A percentile compares a stretch with the other conserved stretches of the same genome.
Evolutionary conservation across 2,329 filamentous ascomycete species (phyloP).

Genomic region (Metarhizium guizhouense): DNA sequence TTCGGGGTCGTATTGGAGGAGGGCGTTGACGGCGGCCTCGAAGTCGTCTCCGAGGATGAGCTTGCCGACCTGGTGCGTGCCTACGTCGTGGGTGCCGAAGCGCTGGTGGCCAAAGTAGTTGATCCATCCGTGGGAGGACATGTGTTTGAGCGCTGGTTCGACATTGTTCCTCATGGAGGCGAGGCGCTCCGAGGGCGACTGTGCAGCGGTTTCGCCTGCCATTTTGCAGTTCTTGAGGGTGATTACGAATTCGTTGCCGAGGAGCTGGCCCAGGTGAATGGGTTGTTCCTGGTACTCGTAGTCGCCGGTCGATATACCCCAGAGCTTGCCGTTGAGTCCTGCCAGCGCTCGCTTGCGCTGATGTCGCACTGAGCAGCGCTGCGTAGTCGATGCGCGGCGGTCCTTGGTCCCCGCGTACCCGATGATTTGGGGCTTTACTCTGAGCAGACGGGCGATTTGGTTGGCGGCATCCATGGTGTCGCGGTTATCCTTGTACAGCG

Average conservation of each 20-base stretch:
- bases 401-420: slow-evolving; percentile 81
- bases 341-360: slow-evolving; percentile 50
- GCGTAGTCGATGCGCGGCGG: slow-evolving; percentile 74
- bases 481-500: slow-evolving; percentile 92
- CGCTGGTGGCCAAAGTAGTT: slow-evolving; percentile 98
- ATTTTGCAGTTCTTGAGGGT: slow-evolving; percentile 80
- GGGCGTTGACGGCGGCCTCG: slow-evolving; percentile 66
- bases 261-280: slow-evolving; percentile 73
- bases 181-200: slow-evolving; percentile 18
- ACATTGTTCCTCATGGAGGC: slow-evolving; percentile 29
- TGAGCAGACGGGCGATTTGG: slow-evolving; percentile 65
- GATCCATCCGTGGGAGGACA: slow-evolving; percentile 73
- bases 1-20: slow-evolving; percentile 63
- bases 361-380: slow-evolving; percentile 61
- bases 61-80: slow-evolving; percentile 77
- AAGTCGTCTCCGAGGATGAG: slow-evolving; percentile 78
- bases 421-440: slow-evolving; percentile 67
- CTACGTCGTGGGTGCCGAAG: slow-evolving; percentile 80
- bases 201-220: slow-evolving; percentile 22
- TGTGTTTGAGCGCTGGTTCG: slow-evolving; percentile 52
- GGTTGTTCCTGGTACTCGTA: slow-evolving; percentile 66
- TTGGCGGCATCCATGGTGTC: slow-evolving; percentile 89
- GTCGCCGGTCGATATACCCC: slow-evolving; percentile 62
- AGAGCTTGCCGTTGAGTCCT: slow-evolving; percentile 53
- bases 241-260: slow-evolving; percentile 88